Evolutionary conservation across 2,329 filamentous ascomycete species (phyloP).

Genomic region (Fusarium pseudoanthophilum): DNA sequence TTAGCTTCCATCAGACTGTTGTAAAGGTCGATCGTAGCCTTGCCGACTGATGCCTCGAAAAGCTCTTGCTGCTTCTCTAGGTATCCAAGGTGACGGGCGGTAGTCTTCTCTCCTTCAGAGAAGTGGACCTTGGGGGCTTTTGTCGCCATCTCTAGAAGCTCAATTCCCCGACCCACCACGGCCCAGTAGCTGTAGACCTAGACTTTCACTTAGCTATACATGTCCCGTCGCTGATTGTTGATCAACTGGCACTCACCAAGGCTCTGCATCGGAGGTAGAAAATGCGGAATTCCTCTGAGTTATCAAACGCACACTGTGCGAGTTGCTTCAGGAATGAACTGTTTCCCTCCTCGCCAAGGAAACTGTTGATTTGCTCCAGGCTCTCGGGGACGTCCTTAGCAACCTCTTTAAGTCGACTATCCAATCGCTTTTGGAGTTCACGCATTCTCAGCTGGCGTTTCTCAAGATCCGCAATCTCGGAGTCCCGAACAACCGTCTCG

Average conservation of each 20-base stretch:
- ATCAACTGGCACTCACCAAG: accelerated
- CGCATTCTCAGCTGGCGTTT: background rate
- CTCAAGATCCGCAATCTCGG: accelerated
- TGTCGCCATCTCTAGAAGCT: background rate
- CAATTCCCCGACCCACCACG: background rate
- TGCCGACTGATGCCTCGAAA: background rate
- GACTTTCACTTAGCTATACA: accelerated
- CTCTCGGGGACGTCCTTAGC: background rate
- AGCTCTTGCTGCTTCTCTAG: background rate
- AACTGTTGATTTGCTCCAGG: background rate
- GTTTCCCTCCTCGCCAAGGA: accelerated
- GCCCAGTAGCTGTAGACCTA: background rate
- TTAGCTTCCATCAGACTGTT: background rate
- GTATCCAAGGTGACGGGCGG: accelerated
- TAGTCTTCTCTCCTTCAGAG: background rate
- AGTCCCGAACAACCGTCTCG: background rate
- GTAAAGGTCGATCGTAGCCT: background rate
- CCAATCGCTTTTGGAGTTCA: accelerated
- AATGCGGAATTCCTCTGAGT: background rate
- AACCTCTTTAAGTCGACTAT: background rate
- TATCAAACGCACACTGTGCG: background rate
- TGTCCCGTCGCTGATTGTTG: accelerated
- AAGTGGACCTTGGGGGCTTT: accelerated
- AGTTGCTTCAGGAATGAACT: background rate
- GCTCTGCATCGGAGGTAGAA: background rate